Base-by-base conservation (phyloP, 306 rosid species). In the Coriaria nepalensis region DNA sequence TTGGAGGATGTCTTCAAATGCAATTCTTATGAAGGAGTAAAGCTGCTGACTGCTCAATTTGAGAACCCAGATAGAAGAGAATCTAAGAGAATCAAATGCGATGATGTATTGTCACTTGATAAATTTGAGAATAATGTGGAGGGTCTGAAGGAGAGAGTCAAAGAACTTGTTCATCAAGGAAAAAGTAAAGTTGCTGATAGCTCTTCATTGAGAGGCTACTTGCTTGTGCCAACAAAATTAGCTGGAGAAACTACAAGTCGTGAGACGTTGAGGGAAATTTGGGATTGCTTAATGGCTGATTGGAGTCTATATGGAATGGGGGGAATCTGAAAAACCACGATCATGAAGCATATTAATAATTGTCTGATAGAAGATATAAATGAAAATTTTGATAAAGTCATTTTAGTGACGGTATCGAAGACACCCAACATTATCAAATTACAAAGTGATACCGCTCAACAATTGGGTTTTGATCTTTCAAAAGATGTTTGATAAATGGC, bases 321-420 rank as follows among this genome's bases (percentile, higher is more conserved):
- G 5, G 71, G 71, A 6, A 37, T 47, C 0, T 61, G 71, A 4
- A 66, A 66, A 37, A 63, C 62, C 0, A 63, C 68, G 10, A 13
- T 37, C 7, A 49, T 63, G 49, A 35, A 52, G 29, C 45, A 55
- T 32, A 40, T 63, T 11, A 36, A 40, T 45, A 42, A 55, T 34
- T 9, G 7, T 5, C 35, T 47, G 7, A 5, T 37, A 32, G 10
- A 2, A 13, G 6, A 5, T 9, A 41, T 12, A 35, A 39, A 13
- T 2, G 20, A 10, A 15, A 44, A 34, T 11, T 56, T 56, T 33
- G 61, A 56, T 5, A n/a, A n/a, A n/a, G n/a, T n/a, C n/a, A n/a
- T n/a, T n/a, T n/a, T n/a, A n/a, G n/a, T n/a, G n/a, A n/a, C 43
- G 7, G 61, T 45, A 13, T 56, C 61, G 6, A 56, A n/a, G 2